These are phyloP conservation scores for Penicillium riverlandense DNA, from an alignment of 495 filamentous ascomycete species.

Conservation along the genomic window DNA sequence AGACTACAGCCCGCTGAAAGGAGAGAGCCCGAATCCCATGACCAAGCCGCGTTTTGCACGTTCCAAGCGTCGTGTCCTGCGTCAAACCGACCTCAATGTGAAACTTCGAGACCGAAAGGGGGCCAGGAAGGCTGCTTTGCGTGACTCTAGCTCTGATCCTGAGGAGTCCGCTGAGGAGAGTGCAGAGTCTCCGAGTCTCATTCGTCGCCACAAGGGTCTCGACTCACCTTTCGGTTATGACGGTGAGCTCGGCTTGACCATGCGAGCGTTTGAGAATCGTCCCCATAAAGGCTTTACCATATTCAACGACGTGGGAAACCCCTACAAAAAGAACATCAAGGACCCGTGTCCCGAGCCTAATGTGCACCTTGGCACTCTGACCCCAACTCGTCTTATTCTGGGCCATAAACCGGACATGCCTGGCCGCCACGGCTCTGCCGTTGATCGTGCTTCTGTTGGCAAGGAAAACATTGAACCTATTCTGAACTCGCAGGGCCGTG, in stretches of 20 bases:
- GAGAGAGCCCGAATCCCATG: conserved; percentile 39
- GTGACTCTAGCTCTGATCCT: neutral
- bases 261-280: conserved; percentile 11
- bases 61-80: conserved; percentile 17
- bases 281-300: conserved; percentile 22
- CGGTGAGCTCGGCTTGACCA: conserved; percentile 22
- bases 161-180: neutral
- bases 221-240: conserved; percentile 15
- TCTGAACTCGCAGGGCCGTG: conserved; percentile 23
- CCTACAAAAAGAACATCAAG: conserved; percentile 5
- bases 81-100: conserved; percentile 26
- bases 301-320: conserved; percentile 24
- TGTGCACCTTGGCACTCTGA: conserved; percentile 8
- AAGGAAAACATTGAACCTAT: conserved; percentile 45
- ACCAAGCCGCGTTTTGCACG: conserved; percentile 21
- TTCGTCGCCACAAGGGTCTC: neutral
- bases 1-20: conserved; percentile 42
- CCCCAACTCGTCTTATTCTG: conserved; percentile 17
- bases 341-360: conserved; percentile 3
- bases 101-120: conserved; percentile 17
- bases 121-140: conserved; percentile 6
- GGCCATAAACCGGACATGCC: conserved; percentile 9
- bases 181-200: neutral
- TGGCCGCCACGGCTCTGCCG: conserved; percentile 5
- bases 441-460: conserved; percentile 2